These are phyloP conservation scores for Chaetomium tenue DNA, from an alignment of 495 filamentous ascomycete species.

Conservation along the genomic window DNA sequence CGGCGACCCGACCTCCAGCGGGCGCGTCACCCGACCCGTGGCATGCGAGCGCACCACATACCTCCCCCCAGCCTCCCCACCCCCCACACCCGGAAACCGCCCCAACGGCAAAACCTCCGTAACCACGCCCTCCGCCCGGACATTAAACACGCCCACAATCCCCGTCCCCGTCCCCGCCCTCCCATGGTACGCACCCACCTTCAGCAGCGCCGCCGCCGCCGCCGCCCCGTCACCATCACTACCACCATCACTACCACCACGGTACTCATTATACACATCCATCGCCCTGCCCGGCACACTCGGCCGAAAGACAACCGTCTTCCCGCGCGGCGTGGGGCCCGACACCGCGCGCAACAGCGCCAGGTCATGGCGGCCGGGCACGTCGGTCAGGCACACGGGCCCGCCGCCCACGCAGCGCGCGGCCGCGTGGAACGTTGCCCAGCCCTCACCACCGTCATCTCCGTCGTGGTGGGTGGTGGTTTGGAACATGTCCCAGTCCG, in stretches of 20 bases:
- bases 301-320: conserved; percentile 74
- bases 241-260: conserved; percentile 41
- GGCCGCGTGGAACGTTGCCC: conserved; percentile 74
- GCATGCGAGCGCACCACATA: conserved; percentile 73
- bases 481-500: conserved; percentile 99
- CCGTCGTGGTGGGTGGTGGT: conserved; percentile 63
- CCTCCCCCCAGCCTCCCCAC: conserved; percentile 30
- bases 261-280: conserved; percentile 70
- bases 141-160: conserved; percentile 84
- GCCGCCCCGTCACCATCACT: no score
- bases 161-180: conserved; percentile 63
- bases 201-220: conserved; percentile 56
- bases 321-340: conserved; percentile 59
- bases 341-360: conserved; percentile 76
- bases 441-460: conserved; percentile 22
- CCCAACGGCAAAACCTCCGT: conserved; percentile 65
- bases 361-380: conserved; percentile 75
- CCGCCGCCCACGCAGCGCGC: conserved; percentile 87
- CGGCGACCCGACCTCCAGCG: conserved; percentile 41
- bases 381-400: conserved; percentile 90
- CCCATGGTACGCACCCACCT: conserved; percentile 70
- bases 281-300: conserved; percentile 66
- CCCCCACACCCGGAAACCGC: conserved; percentile 70
- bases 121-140: conserved; percentile 50
- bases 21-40: conserved; percentile 61